Base-by-base conservation (phyloP, 192 early-diverging fungal genomes). In the Podila clonocystis region DNA sequence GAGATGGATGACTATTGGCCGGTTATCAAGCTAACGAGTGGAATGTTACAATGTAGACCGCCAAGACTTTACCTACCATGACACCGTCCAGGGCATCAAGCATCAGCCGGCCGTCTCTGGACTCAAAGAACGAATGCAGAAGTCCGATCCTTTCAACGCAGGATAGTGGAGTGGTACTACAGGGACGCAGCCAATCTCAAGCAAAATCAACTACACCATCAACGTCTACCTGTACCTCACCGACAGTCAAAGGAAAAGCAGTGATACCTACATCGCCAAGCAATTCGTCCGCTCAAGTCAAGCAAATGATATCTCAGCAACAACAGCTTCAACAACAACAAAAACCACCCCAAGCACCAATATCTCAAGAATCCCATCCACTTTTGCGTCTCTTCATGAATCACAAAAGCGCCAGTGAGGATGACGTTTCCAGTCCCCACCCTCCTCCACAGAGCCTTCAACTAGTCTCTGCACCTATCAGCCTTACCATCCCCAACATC, bases 131-230 rank as follows among this genome's bases (percentile, higher is more conserved):
- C 22, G 70, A 80, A 12, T 58, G 48, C 2, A 22, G 63, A 22
- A 80, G 55, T 20, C 70, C 71, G 7, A 57, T 60, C 26, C 57
- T 64, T 8, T 79, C 75, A 20, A 63, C 70, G 4, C 75, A 79
- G 58, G 77, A 80, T 24, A 80, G 77, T 28, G 77, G 77, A 6
- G 77, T 80, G 28, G 70, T 65, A 20, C 68, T 80, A 11, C 70
- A 68, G 22, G 62, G 70, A 8, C 77, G 67, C 6, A 66, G 3
- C 33, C 60, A 59, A 11, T 17, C 65, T 22, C 69, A 70, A 2
- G 38, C 65, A 26, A 50, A 31, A 26, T 60, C 59, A 24, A 65
- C 63, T 19, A 52, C 70, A 26, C 52, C 66, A n/a, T 68, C 77
- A 17, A 29, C 45, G 17, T 31, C 52, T 9, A 62, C 48, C 13